Base-by-base conservation (phyloP, 2,329 filamentous ascomycete species). In the Fusarium cicatricum region DNA sequence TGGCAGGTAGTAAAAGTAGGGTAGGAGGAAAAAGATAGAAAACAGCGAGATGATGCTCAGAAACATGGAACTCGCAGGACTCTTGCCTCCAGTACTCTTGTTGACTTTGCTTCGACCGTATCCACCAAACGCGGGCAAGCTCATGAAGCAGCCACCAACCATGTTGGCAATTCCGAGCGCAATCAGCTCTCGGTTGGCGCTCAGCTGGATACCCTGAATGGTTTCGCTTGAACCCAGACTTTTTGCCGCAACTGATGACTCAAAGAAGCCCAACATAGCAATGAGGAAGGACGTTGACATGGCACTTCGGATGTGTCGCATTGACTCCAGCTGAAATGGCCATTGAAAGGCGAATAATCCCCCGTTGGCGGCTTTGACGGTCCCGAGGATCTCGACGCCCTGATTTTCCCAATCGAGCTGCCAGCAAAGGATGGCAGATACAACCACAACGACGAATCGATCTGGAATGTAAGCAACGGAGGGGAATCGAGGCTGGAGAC, bases 31-130 rank as follows among this genome's bases (percentile, higher is more conserved):
- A 34, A 92, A 71, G 40, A 96, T 89, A 69, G 89, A 91, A 41
- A 96, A 75, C 17, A 97, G 78, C 0, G 94, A 91, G 67, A 98
- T 90, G 36, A 93, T 62, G 58, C 90, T 92, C 50, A 99, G 77
- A 43, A 98, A 86, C 32, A 99, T 85, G 60, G 91, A 96, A 75
- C 90, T 95, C 90, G 98, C 96, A 0, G 94, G 94, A 2, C 91
- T 97, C 73, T 89, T 91, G 26, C 92, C 94, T 31, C 95, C 95
- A 2, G 95, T 98, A 43, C 90, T 90, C 62, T 89, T 89, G 77
- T 97, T 98, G 64, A 99, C 90, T 74, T 98, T 98, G 76, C 92
- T 97, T 71, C 95, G 84, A 10, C 93, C 95, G 71, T 99, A 99
- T 9, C 95, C 95, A 15, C 95, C 95, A 80, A 99, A 99, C 0